Base-by-base conservation (phyloP, 192 early-diverging fungal species). In the Umbelopsis sp. region DNA sequence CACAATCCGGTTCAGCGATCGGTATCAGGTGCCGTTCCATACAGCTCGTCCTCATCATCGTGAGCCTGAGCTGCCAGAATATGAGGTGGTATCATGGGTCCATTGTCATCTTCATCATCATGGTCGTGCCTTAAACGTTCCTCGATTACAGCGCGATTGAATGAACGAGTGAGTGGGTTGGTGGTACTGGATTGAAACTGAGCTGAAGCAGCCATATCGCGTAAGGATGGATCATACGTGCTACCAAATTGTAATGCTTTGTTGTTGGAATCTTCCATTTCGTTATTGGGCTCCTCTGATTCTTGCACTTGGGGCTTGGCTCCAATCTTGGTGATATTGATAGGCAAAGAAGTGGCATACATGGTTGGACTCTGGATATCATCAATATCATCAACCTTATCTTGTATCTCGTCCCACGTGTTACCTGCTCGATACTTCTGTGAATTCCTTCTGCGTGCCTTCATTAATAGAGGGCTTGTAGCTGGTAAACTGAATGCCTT, bases 21-120 rank as follows among this genome's bases (percentile, higher is more conserved):
- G 31, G 31, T 62, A 16, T 62, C 56, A 62, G 68, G 68, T 38
- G 38, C 68, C 24, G 68, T 34, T 2, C 68, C 68, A 36, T 22
- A 70, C 8, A 70, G 2, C 45, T 47, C 47, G 21, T 70, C 68
- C 9, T 24, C 11, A 11, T 70, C 49, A 2, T 51, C 25, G 17
- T 32, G 25, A 45, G 45, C 47, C 47, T 53, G 47, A 22, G 68
- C 68, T 17, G 47, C 68, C 8, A 70, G 47, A 8, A 70, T 34
- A 25, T 70, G 68, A 38, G 68, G 68, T 14, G 68, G 68, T 50
- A 70, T 53, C 68, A 70, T 70, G 17, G 68, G 68, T 21, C 68
- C 68, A 45, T 32, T 24, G 21, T 70, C 68, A 14, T 70, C 68
- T 12, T 69, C 68, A 24, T 70, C 49, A 17, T 69, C 45, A 41